These are phyloP conservation scores for Physcia stellaris DNA, from an alignment of 495 filamentous ascomycete genomes.

Conservation along the genomic window DNA sequence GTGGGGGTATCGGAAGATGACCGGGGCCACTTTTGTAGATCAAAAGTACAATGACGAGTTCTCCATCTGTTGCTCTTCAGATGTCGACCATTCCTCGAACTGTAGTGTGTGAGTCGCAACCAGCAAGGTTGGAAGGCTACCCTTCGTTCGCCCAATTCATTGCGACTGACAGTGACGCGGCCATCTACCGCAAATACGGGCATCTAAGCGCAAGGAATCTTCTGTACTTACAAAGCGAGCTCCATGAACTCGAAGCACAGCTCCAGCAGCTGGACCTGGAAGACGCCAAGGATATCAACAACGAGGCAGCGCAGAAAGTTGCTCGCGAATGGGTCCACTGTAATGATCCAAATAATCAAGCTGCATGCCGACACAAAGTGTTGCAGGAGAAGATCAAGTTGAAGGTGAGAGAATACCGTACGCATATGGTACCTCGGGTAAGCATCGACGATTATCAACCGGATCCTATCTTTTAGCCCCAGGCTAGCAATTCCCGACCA, in stretches of 20 bases:
- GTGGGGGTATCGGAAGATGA: no score
- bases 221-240: slow-evolving; percentile 17
- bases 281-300: slow-evolving; percentile 3
- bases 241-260: slow-evolving; percentile 10
- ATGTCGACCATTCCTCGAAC: no score
- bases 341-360: background rate
- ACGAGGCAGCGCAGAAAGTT: slow-evolving; percentile 1
- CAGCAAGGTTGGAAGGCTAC: slow-evolving; percentile 8
- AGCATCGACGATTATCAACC: no score
- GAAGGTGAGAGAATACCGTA: slow-evolving; percentile 11
- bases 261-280: slow-evolving; percentile 2
- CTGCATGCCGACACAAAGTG: background rate
- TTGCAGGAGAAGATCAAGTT: slow-evolving; percentile 7
- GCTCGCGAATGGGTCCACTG: slow-evolving; percentile 6
- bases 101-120: no score
- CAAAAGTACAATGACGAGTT: no score
- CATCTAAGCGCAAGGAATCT: slow-evolving; percentile 12
- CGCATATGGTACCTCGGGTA: no score
- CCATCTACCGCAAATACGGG: slow-evolving; percentile 14
- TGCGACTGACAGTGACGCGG: slow-evolving; percentile 12
- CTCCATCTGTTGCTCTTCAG: no score
- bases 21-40: no score
- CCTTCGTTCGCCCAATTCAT: slow-evolving; percentile 14
- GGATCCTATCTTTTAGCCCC: no score
- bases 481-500: no score